Evolutionary conservation across 176 grass and related monocot genomes (phyloP).

Genomic region (Saccharum spontaneum): DNA sequence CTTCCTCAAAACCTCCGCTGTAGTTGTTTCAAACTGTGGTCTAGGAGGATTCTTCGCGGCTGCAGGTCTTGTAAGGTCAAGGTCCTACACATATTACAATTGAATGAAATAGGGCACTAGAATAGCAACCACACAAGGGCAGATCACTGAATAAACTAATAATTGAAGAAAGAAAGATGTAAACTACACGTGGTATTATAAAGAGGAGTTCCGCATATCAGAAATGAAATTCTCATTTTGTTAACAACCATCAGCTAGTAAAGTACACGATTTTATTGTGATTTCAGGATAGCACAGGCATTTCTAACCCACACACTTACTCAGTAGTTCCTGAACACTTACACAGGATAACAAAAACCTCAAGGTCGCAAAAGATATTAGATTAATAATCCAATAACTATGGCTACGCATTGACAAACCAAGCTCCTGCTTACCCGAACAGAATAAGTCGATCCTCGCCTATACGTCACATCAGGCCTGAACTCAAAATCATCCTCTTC

Average conservation of each 20-base stretch:
- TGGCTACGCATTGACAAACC: constrained; percentile 8
- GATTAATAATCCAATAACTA: not conserved
- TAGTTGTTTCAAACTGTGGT: constrained; percentile 70
- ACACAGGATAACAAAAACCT: constrained; percentile 1
- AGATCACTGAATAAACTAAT: constrained; percentile 9
- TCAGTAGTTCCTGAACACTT: not conserved
- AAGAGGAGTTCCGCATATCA: not conserved
- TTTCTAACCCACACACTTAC: not conserved
- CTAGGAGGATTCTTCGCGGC: constrained; percentile 38
- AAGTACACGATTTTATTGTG: not conserved
- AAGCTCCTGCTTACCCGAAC: constrained; percentile 43
- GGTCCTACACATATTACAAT: constrained; percentile 59
- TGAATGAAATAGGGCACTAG: constrained; percentile 26
- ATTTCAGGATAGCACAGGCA: not conserved
- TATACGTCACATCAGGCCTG: constrained; percentile 68
- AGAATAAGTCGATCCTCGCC: constrained; percentile 52
- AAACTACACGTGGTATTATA: not conserved
- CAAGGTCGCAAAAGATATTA: not conserved
- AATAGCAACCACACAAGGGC: constrained; percentile 12
- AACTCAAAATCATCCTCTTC: constrained; percentile 46
- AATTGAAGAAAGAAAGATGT: not conserved
- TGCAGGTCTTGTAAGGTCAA: constrained; percentile 79
- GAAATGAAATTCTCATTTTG: constrained; percentile 1
- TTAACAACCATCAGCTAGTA: constrained; percentile 16
- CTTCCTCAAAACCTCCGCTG: constrained; percentile 77